Conservation (phyloP, 768 basidiomycete genomes). For the Lactarius tabidus region DNA sequence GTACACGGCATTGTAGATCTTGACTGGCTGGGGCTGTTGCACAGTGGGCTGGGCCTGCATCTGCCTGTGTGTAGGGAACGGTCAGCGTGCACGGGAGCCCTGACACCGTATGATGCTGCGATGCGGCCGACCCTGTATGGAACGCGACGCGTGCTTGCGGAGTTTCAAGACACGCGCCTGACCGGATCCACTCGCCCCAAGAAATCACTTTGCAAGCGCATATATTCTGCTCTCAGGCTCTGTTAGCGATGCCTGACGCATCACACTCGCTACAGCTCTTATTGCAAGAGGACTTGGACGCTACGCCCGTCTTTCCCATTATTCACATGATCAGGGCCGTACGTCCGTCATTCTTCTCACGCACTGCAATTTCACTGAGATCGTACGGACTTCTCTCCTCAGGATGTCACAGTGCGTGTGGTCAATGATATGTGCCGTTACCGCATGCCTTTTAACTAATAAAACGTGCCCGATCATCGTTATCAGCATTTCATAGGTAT, state of each 20-base stretch:
- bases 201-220: background rate
- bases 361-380: background rate
- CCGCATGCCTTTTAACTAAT: constrained; percentile 1
- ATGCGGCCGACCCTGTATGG: background rate
- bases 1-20: constrained; percentile 92
- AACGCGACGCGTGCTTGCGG: constrained; percentile 25
- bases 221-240: background rate
- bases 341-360: constrained; percentile 28
- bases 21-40: constrained; percentile 48
- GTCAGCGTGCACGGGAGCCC: background rate
- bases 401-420: constrained; percentile 19
- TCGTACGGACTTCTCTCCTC: background rate
- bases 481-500: constrained; percentile 66
- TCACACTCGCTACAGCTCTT: constrained; percentile 37
- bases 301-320: constrained; percentile 69
- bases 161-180: constrained; percentile 22
- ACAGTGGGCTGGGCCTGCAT: constrained; percentile 20
- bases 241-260: constrained; percentile 2
- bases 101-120: background rate
- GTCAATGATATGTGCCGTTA: background rate
- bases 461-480: background rate
- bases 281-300: constrained; percentile 49
- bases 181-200: background rate
- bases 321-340: constrained; percentile 75
- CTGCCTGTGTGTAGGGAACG: constrained; percentile 7